Evolutionary conservation across 2,329 filamentous ascomycete genomes (phyloP).

Genomic region (Ambrosiella xylebori): DNA sequence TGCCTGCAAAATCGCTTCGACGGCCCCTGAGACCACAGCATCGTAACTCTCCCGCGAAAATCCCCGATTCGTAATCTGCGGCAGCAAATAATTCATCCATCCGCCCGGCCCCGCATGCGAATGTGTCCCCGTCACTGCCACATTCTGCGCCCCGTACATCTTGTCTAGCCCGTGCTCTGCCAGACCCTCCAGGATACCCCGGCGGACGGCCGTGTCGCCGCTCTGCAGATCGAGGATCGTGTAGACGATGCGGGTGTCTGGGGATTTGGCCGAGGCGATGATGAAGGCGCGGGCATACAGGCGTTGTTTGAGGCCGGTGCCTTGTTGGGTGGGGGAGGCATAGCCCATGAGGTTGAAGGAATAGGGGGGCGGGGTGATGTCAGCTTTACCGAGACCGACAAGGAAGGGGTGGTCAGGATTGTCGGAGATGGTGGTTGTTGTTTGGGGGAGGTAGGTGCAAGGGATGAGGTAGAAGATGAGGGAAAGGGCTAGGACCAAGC

Average conservation of each 20-base stretch:
- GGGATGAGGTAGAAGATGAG: neutral
- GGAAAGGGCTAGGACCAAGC: neutral
- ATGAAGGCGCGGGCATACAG: conserved; percentile 84
- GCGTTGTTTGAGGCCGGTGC: conserved; percentile 70
- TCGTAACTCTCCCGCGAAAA: conserved; percentile 77
- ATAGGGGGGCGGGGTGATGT: conserved; percentile 59
- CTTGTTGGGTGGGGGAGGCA: conserved; percentile 67
- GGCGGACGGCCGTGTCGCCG: conserved; percentile 73
- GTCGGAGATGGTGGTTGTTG: neutral
- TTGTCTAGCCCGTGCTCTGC: conserved; percentile 48
- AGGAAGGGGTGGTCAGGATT: conserved; percentile 22
- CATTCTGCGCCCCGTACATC: conserved; percentile 60
- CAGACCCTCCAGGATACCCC: conserved; percentile 70
- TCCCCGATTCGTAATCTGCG: conserved; percentile 74
- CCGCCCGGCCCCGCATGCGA: conserved; percentile 82
- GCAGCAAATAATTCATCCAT: conserved; percentile 87
- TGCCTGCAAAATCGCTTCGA: conserved; percentile 66
- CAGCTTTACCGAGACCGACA: conserved; percentile 38
- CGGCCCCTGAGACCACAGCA: conserved; percentile 71
- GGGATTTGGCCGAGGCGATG: conserved; percentile 48
- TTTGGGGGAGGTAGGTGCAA: neutral
- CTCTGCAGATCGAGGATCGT: conserved; percentile 74
- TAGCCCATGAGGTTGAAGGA: conserved; percentile 89
- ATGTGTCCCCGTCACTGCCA: conserved; percentile 84
- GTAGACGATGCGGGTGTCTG: conserved; percentile 64